Conservation (phyloP, 129 eudicot species). For the Tagetes patula region DNA sequence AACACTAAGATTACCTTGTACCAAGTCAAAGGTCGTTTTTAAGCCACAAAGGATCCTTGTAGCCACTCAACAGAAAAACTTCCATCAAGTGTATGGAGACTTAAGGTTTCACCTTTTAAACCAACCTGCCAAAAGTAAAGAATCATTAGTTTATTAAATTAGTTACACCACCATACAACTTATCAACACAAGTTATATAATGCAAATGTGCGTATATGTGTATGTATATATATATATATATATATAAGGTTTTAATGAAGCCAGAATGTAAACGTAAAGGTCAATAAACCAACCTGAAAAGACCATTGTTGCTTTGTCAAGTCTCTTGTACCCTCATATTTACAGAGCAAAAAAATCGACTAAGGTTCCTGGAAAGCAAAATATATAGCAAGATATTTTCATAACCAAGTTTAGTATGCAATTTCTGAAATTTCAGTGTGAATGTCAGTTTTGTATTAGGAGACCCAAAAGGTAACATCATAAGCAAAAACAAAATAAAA, state of each 20-base stretch:
- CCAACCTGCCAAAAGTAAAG: slow-evolving; percentile 53
- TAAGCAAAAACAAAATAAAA: too few relatives aligned
- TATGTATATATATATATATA: too few relatives aligned
- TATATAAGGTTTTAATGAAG: background rate
- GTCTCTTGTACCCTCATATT: slow-evolving; percentile 71
- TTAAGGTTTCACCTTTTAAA: slow-evolving; percentile 60
- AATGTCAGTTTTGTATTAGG: too few relatives aligned
- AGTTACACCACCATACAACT: background rate
- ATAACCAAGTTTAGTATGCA: too few relatives aligned
- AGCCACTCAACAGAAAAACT: slow-evolving; percentile 79
- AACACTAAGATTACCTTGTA: slow-evolving; percentile 60
- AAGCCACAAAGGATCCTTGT: slow-evolving; percentile 58
- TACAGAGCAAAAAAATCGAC: too few relatives aligned
- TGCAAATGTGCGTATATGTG: too few relatives aligned
- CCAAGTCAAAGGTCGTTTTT: slow-evolving; percentile 84
- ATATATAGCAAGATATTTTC: too few relatives aligned
- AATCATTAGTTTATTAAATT: slow-evolving; percentile 3
- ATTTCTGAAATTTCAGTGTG: too few relatives aligned
- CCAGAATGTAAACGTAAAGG: slow-evolving; percentile 1
- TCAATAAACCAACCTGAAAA: slow-evolving; percentile 55
- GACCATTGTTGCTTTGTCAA: slow-evolving; percentile 79
- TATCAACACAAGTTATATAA: background rate
- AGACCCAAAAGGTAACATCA: too few relatives aligned
- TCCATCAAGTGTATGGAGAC: slow-evolving; percentile 58
- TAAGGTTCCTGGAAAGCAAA: too few relatives aligned